Evolutionary conservation across 2,329 filamentous ascomycete genomes (phyloP), one percentile per base, ranked within the genome.

Genomic region (Aspergillus novofumigatus): DNA sequence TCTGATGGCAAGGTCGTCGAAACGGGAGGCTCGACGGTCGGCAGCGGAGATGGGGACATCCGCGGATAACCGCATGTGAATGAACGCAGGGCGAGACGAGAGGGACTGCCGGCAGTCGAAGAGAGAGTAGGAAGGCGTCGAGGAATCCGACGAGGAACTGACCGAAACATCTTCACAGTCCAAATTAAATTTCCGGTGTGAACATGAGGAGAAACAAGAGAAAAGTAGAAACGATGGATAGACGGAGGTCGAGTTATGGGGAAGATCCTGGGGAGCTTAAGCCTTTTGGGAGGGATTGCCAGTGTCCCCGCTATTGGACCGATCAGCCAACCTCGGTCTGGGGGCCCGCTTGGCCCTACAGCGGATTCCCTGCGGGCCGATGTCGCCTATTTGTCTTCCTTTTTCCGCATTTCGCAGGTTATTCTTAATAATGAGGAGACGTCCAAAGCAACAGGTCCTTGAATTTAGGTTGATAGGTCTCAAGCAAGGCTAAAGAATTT

Each of bases 1-100:
- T 96, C 91, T 56, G 89, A 85, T 0, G 89, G 81, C 2, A 86
- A 77, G 8, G 79, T 74, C 21, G 80, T 78, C 17, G 87, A 86
- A 25, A 90, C 73, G 17, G 87, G 85, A 25, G 86, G 85, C 17
- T 83, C 71, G 47, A 87, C 83, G 11, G 83, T 70, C 49, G 81
- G 72, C 48, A 81, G 79, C 55, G 61, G 50, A 2, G 79, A 71
- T 23, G 80, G 76, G 41, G 85, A 77, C 83, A 88, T 86, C 67
- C 75, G 75, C 59, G 69, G 62, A 65, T 69, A 74, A 59, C 67
- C 71, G 70, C 72, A 69, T 50, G 72, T 68, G 61, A 76, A 72
- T 25, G 69, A 61, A 44, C 72, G 71, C 53, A 69, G 59, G 53
- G 67, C 63, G 42, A 69, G 45, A 44, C 65, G 68, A 38, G 65